These are phyloP conservation scores for Rosa chinensis DNA, from an alignment of 306 rosid species.

Conservation along the genomic window DNA sequence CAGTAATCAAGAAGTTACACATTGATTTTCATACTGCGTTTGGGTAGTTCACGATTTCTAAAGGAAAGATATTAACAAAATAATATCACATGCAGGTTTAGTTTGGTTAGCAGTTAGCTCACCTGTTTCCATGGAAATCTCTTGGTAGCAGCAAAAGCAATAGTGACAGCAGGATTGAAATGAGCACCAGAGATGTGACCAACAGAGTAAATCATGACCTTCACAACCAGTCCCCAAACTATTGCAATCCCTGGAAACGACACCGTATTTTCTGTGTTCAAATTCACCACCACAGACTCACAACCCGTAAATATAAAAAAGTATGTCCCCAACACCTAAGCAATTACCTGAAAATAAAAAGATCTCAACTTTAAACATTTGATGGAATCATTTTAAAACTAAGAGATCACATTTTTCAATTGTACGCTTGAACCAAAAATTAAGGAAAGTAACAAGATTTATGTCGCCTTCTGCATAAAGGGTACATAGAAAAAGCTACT, in stretches of 20 bases:
- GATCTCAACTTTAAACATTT: not conserved
- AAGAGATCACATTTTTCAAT: not conserved
- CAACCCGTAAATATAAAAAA: conserved; percentile 80
- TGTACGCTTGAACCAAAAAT: not conserved
- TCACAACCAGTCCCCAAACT: conserved; percentile 71
- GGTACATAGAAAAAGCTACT: conserved; percentile 30
- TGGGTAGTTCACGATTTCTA: not conserved
- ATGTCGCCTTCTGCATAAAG: conserved; percentile 71
- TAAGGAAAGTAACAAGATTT: not conserved
- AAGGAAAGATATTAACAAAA: not conserved
- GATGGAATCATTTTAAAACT: not conserved
- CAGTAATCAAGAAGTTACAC: too few species aligned
- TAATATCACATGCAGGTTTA: not conserved
- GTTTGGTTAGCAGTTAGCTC: not conserved
- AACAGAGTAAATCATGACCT: conserved; percentile 65
- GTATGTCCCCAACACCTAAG: conserved; percentile 75
- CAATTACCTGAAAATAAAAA: conserved; percentile 52
- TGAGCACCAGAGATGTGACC: conserved; percentile 94
- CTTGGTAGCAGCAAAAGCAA: conserved; percentile 42
- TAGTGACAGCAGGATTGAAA: conserved; percentile 86
- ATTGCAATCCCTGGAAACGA: conserved; percentile 67
- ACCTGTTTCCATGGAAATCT: too few species aligned
- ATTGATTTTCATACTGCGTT: not conserved
- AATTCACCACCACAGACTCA: conserved; percentile 64
- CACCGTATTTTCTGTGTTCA: conserved; percentile 30